phyloP scores from a whole-genome alignment of 2,329 filamentous ascomycete species.

The Chaetomium olivaceum region DNA sequence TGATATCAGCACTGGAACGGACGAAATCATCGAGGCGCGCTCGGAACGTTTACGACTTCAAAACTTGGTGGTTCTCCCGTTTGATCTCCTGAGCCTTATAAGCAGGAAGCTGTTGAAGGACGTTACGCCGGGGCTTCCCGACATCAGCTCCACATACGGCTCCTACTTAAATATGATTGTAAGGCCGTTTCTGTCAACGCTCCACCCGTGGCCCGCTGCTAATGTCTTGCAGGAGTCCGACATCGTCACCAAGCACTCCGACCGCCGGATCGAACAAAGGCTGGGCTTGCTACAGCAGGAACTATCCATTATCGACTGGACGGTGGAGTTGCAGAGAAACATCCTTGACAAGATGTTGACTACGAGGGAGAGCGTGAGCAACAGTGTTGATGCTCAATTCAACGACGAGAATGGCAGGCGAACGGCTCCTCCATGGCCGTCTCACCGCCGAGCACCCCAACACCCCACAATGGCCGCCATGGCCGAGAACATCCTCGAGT shows the following conservation, averaged over 20 bases:
- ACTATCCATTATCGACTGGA: slow-evolving; percentile 42
- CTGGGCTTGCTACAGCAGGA: slow-evolving; percentile 47
- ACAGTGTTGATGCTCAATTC: background rate
- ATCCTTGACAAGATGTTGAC: background rate
- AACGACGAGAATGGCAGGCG: background rate
- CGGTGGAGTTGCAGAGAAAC: slow-evolving; percentile 32
- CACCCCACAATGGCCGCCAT: slow-evolving; percentile 28
- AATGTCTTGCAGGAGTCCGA: slow-evolving; percentile 40
- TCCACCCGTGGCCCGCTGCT: background rate
- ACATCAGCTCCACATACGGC: slow-evolving; percentile 46
- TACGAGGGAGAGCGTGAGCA: background rate
- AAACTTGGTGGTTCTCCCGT: slow-evolving; percentile 43
- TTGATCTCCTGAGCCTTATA: slow-evolving; percentile 46
- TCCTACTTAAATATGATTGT: slow-evolving; percentile 46
- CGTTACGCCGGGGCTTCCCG: slow-evolving; percentile 40
- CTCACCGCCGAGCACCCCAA: slow-evolving; percentile 30
- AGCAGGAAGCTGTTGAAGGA: slow-evolving; percentile 44
- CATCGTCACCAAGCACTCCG: slow-evolving; percentile 43
- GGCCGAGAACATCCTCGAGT: background rate
- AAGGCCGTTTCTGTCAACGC: slow-evolving; percentile 19
- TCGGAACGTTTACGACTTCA: slow-evolving; percentile 39
- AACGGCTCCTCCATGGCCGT: background rate
- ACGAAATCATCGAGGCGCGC: slow-evolving; percentile 8
- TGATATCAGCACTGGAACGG: background rate
- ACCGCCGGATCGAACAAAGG: slow-evolving; percentile 45